A percentile compares a stretch with the other conserved stretches of the same genome.
Conservation (phyloP, 1,139 yeast species). For the Hyphopichia khmerensis region DNA sequence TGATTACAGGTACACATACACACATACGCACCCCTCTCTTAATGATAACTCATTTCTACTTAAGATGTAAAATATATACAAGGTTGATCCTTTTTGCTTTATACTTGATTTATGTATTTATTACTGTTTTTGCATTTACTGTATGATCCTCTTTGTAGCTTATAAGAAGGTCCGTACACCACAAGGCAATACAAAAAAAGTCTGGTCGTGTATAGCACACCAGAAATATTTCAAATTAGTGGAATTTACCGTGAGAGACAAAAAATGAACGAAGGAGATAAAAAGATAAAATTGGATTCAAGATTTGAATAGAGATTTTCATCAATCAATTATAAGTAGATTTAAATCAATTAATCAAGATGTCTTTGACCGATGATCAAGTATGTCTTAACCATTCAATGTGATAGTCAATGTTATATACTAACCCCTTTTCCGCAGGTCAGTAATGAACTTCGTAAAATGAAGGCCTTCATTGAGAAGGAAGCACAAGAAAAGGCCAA, state of each 20-base stretch:
- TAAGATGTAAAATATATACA: not conserved
- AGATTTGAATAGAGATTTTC: too few species aligned
- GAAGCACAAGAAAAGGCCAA: constrained; percentile 99
- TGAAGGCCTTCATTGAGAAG: constrained; percentile 98
- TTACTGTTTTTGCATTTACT: not conserved
- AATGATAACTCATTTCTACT: too few species aligned
- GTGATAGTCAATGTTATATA: not conserved
- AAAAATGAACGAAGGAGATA: not conserved
- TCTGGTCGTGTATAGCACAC: not conserved
- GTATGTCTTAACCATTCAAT: constrained; percentile 24
- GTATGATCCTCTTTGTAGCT: not conserved
- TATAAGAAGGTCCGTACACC: not conserved
- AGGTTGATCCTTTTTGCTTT: constrained; percentile 1
- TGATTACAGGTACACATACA: too few species aligned
- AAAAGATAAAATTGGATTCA: too few species aligned
- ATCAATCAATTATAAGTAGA: not conserved
- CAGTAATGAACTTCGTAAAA: constrained; percentile 91
- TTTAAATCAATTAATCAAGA: constrained; percentile 11
- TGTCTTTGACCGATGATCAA: constrained; percentile 50
- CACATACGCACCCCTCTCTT: too few species aligned
- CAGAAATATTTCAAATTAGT: not conserved
- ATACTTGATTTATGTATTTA: not conserved
- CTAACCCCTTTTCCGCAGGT: constrained; percentile 51
- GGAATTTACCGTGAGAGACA: constrained; percentile 1
- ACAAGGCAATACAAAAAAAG: too few species aligned